Conservation (phyloP, 164 flowering plant species). For the Piper longum region DNA sequence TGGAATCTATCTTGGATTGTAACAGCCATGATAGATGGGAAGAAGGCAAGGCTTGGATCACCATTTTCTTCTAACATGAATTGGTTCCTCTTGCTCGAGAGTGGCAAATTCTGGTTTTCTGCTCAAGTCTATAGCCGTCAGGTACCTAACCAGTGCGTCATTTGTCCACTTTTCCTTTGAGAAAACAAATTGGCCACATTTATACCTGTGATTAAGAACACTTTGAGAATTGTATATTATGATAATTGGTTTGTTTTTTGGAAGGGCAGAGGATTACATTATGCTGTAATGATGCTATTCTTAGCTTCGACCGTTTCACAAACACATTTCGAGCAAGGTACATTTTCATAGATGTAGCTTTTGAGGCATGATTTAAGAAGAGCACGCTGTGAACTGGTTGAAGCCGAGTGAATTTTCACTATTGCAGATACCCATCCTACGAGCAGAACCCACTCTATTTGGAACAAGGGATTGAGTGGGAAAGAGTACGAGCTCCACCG, state of each 20-base stretch:
- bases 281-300: conserved; percentile 83
- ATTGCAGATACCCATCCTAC: conserved; percentile 42
- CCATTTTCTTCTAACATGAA: conserved; percentile 54
- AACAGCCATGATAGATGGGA: conserved; percentile 15
- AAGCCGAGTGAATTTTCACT: background rate
- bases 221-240: background rate
- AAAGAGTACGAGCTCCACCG: conserved; percentile 62
- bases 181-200: background rate
- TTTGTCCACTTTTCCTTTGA: too few relatives aligned
- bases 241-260: background rate
- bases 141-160: conserved; percentile 27
- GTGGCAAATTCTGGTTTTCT: conserved; percentile 79
- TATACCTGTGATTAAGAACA: background rate
- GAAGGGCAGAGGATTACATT: conserved; percentile 72
- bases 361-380: background rate
- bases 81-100: conserved; percentile 60
- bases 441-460: conserved; percentile 22
- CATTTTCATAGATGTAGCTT: too few relatives aligned
- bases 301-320: conserved; percentile 48
- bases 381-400: background rate
- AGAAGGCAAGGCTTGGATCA: conserved; percentile 15
- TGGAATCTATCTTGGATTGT: conserved; percentile 41
- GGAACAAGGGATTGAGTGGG: conserved; percentile 66
- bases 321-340: conserved; percentile 88
- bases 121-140: conserved; percentile 89